A percentile compares a stretch with the other conserved stretches of the same genome.
phyloP scores from a whole-genome alignment of 176 grass and related monocot species.

The Oryza brachyantha region DNA sequence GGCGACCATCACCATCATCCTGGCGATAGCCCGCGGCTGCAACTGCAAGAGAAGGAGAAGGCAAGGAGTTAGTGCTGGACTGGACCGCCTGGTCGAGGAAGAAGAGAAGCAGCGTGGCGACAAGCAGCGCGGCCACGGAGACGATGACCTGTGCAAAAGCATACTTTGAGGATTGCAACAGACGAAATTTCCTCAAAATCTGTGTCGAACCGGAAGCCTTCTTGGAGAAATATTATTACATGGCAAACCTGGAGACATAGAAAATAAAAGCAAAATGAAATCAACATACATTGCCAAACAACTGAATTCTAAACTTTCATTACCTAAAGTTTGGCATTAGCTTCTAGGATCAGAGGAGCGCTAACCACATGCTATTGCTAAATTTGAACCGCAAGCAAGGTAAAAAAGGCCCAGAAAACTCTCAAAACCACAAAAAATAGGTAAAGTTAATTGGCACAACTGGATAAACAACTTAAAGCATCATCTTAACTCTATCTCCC shows the following conservation, averaged over 20 bases:
- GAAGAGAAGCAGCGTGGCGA: constrained; percentile 47
- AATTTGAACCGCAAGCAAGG: background rate
- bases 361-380: background rate
- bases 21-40: background rate
- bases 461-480: background rate
- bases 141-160: constrained; percentile 63
- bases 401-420: background rate
- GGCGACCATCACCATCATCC: background rate
- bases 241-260: constrained; percentile 70
- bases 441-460: background rate
- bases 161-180: constrained; percentile 88
- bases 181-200: constrained; percentile 67
- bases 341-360: background rate
- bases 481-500: background rate
- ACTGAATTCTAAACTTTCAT: constrained; percentile 4
- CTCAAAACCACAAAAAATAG: background rate
- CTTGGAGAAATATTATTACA: constrained; percentile 85
- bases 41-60: background rate
- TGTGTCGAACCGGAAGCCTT: constrained; percentile 68
- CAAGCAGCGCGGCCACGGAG: constrained; percentile 45
- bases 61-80: background rate
- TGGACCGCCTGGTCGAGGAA: constrained; percentile 33
- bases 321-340: background rate
- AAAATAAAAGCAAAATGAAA: background rate
- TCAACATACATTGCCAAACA: constrained; percentile 12